Evolutionary conservation across 23 red algal genomes (phyloP).

Genomic region (Chondrus crispus): DNA sequence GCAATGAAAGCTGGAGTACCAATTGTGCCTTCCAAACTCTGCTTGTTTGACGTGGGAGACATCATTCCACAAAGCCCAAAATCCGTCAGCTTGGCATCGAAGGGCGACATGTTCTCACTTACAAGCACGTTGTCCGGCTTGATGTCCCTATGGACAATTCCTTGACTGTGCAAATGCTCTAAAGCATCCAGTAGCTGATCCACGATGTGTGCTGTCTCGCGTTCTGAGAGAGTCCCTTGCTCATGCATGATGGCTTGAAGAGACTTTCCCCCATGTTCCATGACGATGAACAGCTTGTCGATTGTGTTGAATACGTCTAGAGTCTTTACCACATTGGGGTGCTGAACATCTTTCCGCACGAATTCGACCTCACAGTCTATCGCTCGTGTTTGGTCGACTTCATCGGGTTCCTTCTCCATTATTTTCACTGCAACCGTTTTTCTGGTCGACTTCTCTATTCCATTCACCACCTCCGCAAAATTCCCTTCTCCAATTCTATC

Average conservation of each 20-base stretch:
- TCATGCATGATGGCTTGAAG: conserved; percentile 72
- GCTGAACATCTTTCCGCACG: conserved; percentile 74
- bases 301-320: conserved; percentile 87
- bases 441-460: conserved; percentile 73
- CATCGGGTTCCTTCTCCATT: conserved; percentile 89
- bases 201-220: conserved; percentile 69
- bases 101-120: conserved; percentile 59
- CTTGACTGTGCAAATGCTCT: conserved; percentile 70
- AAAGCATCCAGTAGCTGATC: conserved; percentile 70
- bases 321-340: conserved; percentile 73
- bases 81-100: conserved; percentile 93
- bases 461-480: conserved; percentile 90
- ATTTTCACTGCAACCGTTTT: conserved; percentile 89
- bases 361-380: conserved; percentile 91
- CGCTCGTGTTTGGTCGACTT: conserved; percentile 72
- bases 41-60: no score
- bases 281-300: conserved; percentile 89
- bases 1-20: conserved; percentile 96
- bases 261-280: conserved; percentile 87
- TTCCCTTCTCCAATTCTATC: conserved; percentile 77
- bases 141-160: conserved; percentile 89
- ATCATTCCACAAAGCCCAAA: conserved; percentile 93
- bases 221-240: conserved; percentile 72
- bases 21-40: conserved; percentile 90
- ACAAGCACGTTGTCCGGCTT: conserved; percentile 92